Conservation (phyloP, 345 rosid species). For the Populus euphratica region DNA sequence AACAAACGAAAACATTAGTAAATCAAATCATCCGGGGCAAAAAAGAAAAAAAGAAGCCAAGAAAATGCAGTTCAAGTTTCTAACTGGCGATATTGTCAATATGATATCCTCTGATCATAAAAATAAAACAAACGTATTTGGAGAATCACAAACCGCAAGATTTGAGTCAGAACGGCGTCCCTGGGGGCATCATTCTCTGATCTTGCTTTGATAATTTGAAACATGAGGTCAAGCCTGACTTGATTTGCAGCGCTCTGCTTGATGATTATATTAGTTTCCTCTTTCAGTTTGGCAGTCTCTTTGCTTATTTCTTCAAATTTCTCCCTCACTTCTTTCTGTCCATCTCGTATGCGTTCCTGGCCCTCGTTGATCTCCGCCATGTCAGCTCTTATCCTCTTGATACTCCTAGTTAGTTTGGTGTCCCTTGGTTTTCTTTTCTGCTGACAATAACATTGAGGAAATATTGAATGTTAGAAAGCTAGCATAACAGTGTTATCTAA, state of each 20-base stretch:
- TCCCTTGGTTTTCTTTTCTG: background rate
- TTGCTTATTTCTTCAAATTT: background rate
- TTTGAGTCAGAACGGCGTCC: background rate
- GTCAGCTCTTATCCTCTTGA: background rate
- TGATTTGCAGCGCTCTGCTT: background rate
- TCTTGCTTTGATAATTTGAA: background rate
- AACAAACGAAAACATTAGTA: background rate
- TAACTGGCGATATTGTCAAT: background rate
- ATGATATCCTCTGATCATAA: background rate
- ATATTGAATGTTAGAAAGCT: background rate
- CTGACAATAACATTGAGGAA: background rate
- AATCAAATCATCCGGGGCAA: background rate
- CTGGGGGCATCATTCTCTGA: background rate
- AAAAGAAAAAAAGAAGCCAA: background rate
- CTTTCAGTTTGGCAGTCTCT: background rate
- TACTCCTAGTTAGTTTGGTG: background rate
- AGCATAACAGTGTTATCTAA: background rate
- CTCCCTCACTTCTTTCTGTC: background rate
- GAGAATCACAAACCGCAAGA: background rate
- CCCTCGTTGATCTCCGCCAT: background rate
- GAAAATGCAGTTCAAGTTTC: background rate
- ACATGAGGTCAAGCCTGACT: background rate
- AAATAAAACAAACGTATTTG: background rate
- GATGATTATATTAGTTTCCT: background rate
- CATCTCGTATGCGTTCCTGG: background rate